These are phyloP conservation scores for Alnus rubra DNA, from an alignment of 306 rosid genomes.

Conservation along the genomic window DNA sequence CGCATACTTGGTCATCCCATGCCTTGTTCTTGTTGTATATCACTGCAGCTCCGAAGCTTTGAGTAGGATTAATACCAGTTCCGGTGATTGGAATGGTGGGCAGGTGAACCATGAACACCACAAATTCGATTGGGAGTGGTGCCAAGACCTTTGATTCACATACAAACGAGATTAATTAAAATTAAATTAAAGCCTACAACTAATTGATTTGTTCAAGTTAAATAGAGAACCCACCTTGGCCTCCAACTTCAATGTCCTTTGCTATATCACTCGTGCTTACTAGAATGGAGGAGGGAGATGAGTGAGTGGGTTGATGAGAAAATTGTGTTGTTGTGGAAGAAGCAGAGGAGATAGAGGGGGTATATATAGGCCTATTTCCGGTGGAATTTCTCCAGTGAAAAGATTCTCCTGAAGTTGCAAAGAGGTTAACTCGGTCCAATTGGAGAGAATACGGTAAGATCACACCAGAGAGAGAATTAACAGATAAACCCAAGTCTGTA, in stretches of 20 bases:
- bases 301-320: background rate
- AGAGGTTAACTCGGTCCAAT: too few relatives aligned
- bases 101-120: constrained; percentile 50
- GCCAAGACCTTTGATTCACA: constrained; percentile 37
- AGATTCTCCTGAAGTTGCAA: too few relatives aligned
- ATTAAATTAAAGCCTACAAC: too few relatives aligned
- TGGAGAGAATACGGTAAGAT: too few relatives aligned
- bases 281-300: background rate
- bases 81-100: constrained; percentile 56
- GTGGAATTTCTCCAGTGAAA: too few relatives aligned
- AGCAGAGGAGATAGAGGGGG: background rate
- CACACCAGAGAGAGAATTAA: too few relatives aligned
- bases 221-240: constrained; percentile 8
- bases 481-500: too few relatives aligned
- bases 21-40: constrained; percentile 31
- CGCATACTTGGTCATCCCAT: constrained; percentile 43
- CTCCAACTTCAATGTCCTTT: constrained; percentile 36
- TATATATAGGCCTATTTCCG: background rate
- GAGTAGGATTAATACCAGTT: constrained; percentile 52
- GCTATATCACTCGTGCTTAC: constrained; percentile 24
- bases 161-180: background rate
- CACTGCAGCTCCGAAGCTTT: constrained; percentile 50
- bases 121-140: constrained; percentile 56
- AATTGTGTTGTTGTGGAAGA: background rate
- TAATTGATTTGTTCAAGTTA: background rate